phyloP scores from a whole-genome alignment of 371 early-diverging fungal species.

The Saksenaea vasiformis region DNA sequence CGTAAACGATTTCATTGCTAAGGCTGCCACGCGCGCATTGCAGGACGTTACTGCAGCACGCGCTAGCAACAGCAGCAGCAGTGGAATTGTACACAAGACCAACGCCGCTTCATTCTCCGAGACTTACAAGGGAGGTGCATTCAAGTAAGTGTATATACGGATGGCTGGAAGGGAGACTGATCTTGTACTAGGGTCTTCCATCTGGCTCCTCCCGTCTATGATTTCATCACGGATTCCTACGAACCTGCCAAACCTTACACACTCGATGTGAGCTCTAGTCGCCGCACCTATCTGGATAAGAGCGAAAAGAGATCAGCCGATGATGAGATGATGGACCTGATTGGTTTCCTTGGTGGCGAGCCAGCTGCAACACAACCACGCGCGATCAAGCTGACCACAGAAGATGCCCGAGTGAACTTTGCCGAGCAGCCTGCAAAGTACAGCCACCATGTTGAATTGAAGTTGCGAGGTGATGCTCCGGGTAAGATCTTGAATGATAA shows the following conservation, averaged over 20 bases:
- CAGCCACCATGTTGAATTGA: slow-evolving; percentile 28
- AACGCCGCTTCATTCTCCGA: slow-evolving; percentile 17
- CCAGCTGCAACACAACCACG: slow-evolving; percentile 11
- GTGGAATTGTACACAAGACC: slow-evolving; percentile 24
- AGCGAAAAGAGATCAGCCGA: slow-evolving; percentile 10
- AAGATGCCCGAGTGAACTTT: slow-evolving; percentile 21
- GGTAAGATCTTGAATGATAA: slow-evolving; percentile 37
- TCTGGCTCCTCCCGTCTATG: slow-evolving; percentile 44
- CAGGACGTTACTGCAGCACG: slow-evolving; percentile 68
- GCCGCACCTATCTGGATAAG: slow-evolving; percentile 11
- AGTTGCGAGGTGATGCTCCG: slow-evolving; percentile 38
- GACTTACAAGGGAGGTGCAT: slow-evolving; percentile 37
- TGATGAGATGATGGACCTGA: slow-evolving; percentile 39
- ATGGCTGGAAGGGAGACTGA: neutral
- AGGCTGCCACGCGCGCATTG: slow-evolving; percentile 79
- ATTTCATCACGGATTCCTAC: slow-evolving; percentile 47
- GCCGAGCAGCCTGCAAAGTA: slow-evolving; percentile 18
- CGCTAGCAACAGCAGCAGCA: slow-evolving; percentile 35
- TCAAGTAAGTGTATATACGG: slow-evolving; percentile 32
- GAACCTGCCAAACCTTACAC: slow-evolving; percentile 40
- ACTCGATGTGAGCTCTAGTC: slow-evolving; percentile 26
- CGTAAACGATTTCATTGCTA: slow-evolving; percentile 86
- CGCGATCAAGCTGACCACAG: slow-evolving; percentile 20
- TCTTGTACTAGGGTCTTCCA: slow-evolving; percentile 37
- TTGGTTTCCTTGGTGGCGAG: slow-evolving; percentile 40